Base-by-base conservation (phyloP, 441 rosid genomes). In the Syzygium syzygioides region DNA sequence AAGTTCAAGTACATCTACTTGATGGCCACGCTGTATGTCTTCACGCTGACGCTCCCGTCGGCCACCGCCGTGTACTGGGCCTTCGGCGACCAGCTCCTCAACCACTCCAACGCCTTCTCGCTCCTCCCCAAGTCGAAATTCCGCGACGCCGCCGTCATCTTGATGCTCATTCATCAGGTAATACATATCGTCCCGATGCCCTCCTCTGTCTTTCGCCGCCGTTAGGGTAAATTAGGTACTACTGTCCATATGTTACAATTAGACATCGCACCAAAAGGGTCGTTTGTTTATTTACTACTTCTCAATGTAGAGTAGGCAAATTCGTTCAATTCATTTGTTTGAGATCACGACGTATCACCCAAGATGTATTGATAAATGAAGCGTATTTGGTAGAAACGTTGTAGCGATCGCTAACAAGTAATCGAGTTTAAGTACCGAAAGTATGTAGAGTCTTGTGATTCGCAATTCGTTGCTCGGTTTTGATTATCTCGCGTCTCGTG, bases 121-220 rank as follows among this genome's bases (percentile, higher is more conserved):
- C 89, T 88, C 83, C 89, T 88, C 45, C 89, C 89, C 30, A 88
- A 66, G 64, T n/a, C 83, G 2, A 57, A 59, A 41, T 62, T 88
- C 87, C 76, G 89, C 0, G 89, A 88, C 0, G 71, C 86, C 9
- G 89, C 89, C 23, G 89, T 88, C 87, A 88, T 85, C 64, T 18
- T 88, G 32, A 88, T 88, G 89, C 87, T 88, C 86, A 88, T 88
- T 48, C 89, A 88, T 25, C 89, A 88, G 89, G 89, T 59, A 28
- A 4, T 14, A 0, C 32, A 18, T 32, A 18, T 14, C 20, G 41
- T 2, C 32, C 15, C 45, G 6, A n/a, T n/a, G 3, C 79, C 41
- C 1, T 30, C 13, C 6, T 3, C 1, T n/a, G 4, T 62, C 15
- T n/a, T n/a, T 20, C 71, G 3, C 85, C 41, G 55, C 4, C 56